Base-by-base conservation (phyloP, 1,139 yeast species). In the Geotrichum bryndzae region DNA sequence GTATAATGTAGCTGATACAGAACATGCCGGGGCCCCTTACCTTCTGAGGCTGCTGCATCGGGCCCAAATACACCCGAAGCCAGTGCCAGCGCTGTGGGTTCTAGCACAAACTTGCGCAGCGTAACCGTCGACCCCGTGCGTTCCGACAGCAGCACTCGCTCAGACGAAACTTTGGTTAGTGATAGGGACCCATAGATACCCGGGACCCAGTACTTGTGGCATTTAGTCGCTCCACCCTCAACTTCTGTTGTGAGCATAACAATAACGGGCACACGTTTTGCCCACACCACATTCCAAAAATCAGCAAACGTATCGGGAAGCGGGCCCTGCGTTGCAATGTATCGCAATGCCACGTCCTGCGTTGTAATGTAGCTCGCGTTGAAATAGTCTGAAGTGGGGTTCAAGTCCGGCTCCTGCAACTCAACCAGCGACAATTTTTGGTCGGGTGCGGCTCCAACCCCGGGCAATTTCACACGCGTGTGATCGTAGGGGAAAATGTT, bases 251-350 rank as follows among this genome's bases (percentile, higher is more conserved):
- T 88, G 61, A 90, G 77, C 70, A 91, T 87, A 25, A 90, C 78
- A 59, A 90, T 85, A 6, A 87, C 78, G 33, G 85, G 84, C 10
- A 84, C 82, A 1, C 80, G 74, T 65, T 88, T 83, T 56, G 83
- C 79, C 79, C 85, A 80, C 0, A 87, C 80, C 61, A 87, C 87
- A 67, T 84, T 84, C 94, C 96, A 90, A 70, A 90, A 89, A 71
- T 89, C 96, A 15, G 84, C 85, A 63, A 86, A 80, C 0, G 96
- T 88, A 27, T 85, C 83, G 1, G 85, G 84, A 52, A 90, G 73
- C 1, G 96, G 96, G 0, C 95, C 96, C 68, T 90, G 96, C 0
- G 96, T 86, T 0, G 96, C 96, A 66, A 90, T 86, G 70, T 86
- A 87, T 59, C 80, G 76, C 51, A 72, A 72, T 59, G 67, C 66